phyloP scores from a whole-genome alignment of 192 early-diverging fungal genomes.

The Spizellomyces sp. region DNA sequence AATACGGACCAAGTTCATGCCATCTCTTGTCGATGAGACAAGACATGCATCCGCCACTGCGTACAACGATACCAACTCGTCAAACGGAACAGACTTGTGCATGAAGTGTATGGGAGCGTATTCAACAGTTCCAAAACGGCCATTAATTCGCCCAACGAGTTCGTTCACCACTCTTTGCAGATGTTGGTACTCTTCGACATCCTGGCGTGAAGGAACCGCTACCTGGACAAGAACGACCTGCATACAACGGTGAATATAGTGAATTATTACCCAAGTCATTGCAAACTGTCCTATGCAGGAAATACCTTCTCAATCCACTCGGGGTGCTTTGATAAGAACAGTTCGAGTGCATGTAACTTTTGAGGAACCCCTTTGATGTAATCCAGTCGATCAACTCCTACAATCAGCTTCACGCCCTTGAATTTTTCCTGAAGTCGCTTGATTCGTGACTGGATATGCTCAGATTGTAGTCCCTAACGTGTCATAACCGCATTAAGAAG shows the following conservation, averaged over 20 bases:
- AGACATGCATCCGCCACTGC: slow-evolving; percentile 95
- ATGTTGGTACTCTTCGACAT: slow-evolving; percentile 98
- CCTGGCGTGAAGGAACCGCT: slow-evolving; percentile 96
- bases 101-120: slow-evolving; percentile 98
- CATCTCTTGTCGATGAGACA: slow-evolving; percentile 96
- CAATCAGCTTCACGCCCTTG: slow-evolving; percentile 83
- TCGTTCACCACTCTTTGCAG: slow-evolving; percentile 93
- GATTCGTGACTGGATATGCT: slow-evolving; percentile 74
- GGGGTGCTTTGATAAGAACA: slow-evolving; percentile 84
- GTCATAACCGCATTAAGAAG: background rate
- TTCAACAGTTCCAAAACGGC: slow-evolving; percentile 91
- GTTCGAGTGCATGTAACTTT: slow-evolving; percentile 95
- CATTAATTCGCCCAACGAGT: slow-evolving; percentile 97
- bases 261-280: background rate
- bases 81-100: slow-evolving; percentile 94
- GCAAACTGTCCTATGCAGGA: slow-evolving; percentile 37
- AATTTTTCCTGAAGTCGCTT: slow-evolving; percentile 80
- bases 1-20: slow-evolving; percentile 88
- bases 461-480: slow-evolving; percentile 65
- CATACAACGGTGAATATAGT: background rate
- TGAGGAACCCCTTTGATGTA: slow-evolving; percentile 99
- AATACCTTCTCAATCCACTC: slow-evolving; percentile 81
- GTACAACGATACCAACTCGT: slow-evolving; percentile 96
- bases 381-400: slow-evolving; percentile 97
- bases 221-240: slow-evolving; percentile 87